A percentile compares a stretch with the other conserved stretches of the same genome.
Evolutionary conservation across 2,329 filamentous ascomycete genomes (phyloP).

Genomic region (Didymella segeticola): DNA sequence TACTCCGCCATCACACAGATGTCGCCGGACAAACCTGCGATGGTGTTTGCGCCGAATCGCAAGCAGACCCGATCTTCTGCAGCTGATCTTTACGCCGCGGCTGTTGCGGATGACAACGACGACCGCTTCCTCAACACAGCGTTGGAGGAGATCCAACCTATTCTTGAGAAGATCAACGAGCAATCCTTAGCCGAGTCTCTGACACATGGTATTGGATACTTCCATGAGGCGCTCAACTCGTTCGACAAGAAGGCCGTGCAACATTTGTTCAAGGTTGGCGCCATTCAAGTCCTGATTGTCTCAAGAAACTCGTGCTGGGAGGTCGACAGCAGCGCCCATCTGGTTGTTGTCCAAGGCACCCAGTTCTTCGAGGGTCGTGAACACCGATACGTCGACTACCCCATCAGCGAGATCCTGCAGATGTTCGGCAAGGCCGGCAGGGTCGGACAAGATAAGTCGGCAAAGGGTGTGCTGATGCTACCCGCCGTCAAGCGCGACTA

Average conservation of each 20-base stretch:
- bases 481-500: conserved; percentile 94
- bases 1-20: conserved; percentile 89
- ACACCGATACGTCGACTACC: conserved; percentile 96
- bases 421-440: conserved; percentile 96
- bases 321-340: conserved; percentile 82
- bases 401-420: conserved; percentile 89
- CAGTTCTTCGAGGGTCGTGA: conserved; percentile 97
- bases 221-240: conserved; percentile 87
- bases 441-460: conserved; percentile 77
- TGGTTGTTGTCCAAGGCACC: conserved; percentile 96
- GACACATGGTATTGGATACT: conserved; percentile 94
- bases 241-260: conserved; percentile 94
- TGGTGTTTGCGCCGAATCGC: conserved; percentile 90
- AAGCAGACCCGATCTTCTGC: conserved; percentile 92
- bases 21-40: conserved; percentile 85
- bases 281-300: conserved; percentile 83
- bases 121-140: conserved; percentile 91
- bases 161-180: conserved; percentile 85
- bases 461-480: conserved; percentile 94
- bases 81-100: conserved; percentile 85
- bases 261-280: conserved; percentile 87
- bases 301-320: conserved; percentile 97
- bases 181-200: conserved; percentile 86
- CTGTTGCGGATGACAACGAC: conserved; percentile 86
- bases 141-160: conserved; percentile 78